Conservation (phyloP, 768 basidiomycete species). For the Rhizopogon vesiculosus region DNA sequence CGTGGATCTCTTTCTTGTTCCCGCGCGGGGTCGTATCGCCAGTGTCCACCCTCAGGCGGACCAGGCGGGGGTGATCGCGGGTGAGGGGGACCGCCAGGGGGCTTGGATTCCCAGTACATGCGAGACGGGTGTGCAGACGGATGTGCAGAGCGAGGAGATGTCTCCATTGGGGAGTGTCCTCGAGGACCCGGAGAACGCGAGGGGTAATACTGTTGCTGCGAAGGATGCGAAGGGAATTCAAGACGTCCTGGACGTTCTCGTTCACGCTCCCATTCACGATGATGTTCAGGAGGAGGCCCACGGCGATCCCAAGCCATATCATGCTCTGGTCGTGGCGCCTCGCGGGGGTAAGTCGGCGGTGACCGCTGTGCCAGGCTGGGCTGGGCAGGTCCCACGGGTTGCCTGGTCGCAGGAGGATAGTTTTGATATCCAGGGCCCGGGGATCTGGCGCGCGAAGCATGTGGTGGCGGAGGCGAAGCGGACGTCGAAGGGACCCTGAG, state of each 20-base stretch:
- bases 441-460: slow-evolving; percentile 43
- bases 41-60: slow-evolving; percentile 38
- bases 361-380: slow-evolving; percentile 51
- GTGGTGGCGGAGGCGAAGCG: slow-evolving; percentile 52
- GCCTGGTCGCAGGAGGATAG: slow-evolving; percentile 43
- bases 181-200: slow-evolving; percentile 34
- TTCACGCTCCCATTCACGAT: slow-evolving; percentile 50
- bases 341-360: slow-evolving; percentile 53
- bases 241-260: slow-evolving; percentile 33
- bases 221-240: slow-evolving; percentile 28
- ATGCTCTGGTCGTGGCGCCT: slow-evolving; percentile 44
- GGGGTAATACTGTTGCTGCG: slow-evolving; percentile 27
- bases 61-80: slow-evolving; percentile 30
- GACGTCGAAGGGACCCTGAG: slow-evolving; percentile 55
- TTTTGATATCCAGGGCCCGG: slow-evolving; percentile 41
- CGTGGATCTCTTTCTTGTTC: slow-evolving; percentile 49
- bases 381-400: slow-evolving; percentile 49
- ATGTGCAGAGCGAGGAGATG: slow-evolving; percentile 54
- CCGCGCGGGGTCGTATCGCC: slow-evolving; percentile 60
- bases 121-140: slow-evolving; percentile 29
- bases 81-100: slow-evolving; percentile 27
- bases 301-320: slow-evolving; percentile 63
- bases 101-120: slow-evolving; percentile 63
- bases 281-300: slow-evolving; percentile 36
- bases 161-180: slow-evolving; percentile 48